These are phyloP conservation scores for Hymenoscyphus repandus DNA, from an alignment of 2,329 filamentous ascomycete species.

Conservation along the genomic window DNA sequence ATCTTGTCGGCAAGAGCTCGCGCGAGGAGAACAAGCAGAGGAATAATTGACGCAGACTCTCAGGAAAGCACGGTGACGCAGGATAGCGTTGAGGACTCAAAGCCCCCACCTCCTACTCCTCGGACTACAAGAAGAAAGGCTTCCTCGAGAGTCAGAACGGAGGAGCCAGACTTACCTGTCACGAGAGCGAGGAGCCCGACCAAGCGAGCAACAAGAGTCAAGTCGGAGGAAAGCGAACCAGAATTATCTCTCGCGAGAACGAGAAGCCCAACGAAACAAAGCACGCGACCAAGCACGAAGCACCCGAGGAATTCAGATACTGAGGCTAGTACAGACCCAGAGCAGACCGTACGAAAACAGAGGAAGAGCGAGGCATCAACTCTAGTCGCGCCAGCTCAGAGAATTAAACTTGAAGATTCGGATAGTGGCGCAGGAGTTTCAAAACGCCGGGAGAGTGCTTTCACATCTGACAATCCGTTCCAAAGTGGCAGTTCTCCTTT, in stretches of 20 bases:
- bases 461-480: slow-evolving; percentile 88
- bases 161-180: slow-evolving; percentile 39
- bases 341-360: slow-evolving; percentile 44
- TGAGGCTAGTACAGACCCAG: slow-evolving; percentile 42
- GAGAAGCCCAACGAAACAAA: slow-evolving; percentile 48
- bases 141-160: slow-evolving; percentile 27
- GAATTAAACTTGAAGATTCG: slow-evolving; percentile 50
- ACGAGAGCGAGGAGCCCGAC: slow-evolving; percentile 32
- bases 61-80: slow-evolving; percentile 46
- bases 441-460: slow-evolving; percentile 55
- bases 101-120: slow-evolving; percentile 44
- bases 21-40: slow-evolving; percentile 80
- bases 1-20: slow-evolving; percentile 69
- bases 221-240: slow-evolving; percentile 45
- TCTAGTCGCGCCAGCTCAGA: slow-evolving; percentile 31
- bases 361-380: slow-evolving; percentile 43
- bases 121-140: slow-evolving; percentile 50
- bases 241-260: slow-evolving; percentile 33
- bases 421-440: slow-evolving; percentile 34
- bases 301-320: slow-evolving; percentile 47
- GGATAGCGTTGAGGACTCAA: slow-evolving; percentile 52
- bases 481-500: slow-evolving; percentile 75
- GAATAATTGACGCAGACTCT: slow-evolving; percentile 68
- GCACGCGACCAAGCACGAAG: slow-evolving; percentile 50
- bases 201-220: slow-evolving; percentile 35